Base-by-base conservation (phyloP, 225 moss, liverwort and hornwort genomes). In the Rhytidiadelphus loreus region DNA sequence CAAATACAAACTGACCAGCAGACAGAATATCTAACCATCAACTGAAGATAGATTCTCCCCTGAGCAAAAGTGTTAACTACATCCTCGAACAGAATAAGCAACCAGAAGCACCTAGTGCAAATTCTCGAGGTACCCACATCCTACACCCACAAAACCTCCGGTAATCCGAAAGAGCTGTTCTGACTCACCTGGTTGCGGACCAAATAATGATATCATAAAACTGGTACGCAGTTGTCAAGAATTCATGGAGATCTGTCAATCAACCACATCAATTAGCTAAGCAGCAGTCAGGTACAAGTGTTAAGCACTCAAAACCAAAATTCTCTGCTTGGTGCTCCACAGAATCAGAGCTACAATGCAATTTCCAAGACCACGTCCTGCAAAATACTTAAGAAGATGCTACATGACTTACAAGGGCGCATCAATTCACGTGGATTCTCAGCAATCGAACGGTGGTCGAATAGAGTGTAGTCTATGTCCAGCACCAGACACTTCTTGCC, bases 201-300 rank as follows among this genome's bases (percentile, higher is more conserved):
- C 99, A 99, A 66, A 99, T 99, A 74, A 99, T 96, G 84, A 99
- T 96, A 90, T 99, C 99, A 90, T 97, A 99, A 79, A 96, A 94
- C 85, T 95, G 91, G 89, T 97, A 97, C 23, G 96, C 96, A 57
- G 95, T 93, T 66, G 96, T 93, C 91, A 99, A 86, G 89, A 99
- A 97, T 82, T 97, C 99, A 87, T 99, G 99, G 37, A 99, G 92
- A 93, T 96, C 98, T 98, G 95, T 86, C 68, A 89, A 85, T 70
- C 56, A 68, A 91, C 50, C 82, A 59, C 57, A 75, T 56, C 61
- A 87, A 84, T 70, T 21, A 87, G 57, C 78, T 53, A 66, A 87
- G 65, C 41, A 87, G 52, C 55, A 83, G 48, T 89, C 43, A 80
- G 46, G 64, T 60, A 86, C 70, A 81, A 41, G 56, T 80, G 68